These are phyloP conservation scores for Ascosphaera pollenicola DNA, from an alignment of 2,329 filamentous ascomycete species.

Conservation along the genomic window DNA sequence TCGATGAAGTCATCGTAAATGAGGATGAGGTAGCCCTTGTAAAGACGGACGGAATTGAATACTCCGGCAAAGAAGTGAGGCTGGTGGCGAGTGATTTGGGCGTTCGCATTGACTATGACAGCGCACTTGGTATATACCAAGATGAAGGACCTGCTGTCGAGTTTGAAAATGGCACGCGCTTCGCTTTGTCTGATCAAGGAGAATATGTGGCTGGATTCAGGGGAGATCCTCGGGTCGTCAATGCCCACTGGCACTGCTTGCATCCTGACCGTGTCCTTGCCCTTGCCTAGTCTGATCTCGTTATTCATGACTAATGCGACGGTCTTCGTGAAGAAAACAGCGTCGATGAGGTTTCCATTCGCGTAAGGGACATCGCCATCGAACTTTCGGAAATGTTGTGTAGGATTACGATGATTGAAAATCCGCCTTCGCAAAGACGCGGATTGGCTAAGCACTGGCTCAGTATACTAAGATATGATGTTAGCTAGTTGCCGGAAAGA, in stretches of 20 bases:
- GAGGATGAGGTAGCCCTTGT: conserved; percentile 73
- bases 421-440: conserved; percentile 59
- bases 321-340: neutral
- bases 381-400: conserved; percentile 93
- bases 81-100: conserved; percentile 77
- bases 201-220: conserved; percentile 73
- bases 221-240: conserved; percentile 55
- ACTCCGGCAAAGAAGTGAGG: conserved; percentile 99
- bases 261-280: neutral
- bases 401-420: conserved; percentile 43
- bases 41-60: conserved; percentile 68
- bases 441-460: conserved; percentile 85
- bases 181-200: conserved; percentile 34
- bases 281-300: neutral
- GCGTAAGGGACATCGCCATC: conserved; percentile 73
- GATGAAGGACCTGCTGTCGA: conserved; percentile 80
- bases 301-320: neutral
- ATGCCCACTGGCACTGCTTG: conserved; percentile 20
- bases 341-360: neutral
- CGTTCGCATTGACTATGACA: conserved; percentile 95
- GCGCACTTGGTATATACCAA: conserved; percentile 90
- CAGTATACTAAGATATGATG: conserved; percentile 42
- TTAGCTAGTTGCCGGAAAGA: neutral
- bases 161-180: conserved; percentile 75
- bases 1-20: conserved; percentile 96